Conservation (phyloP, 2,329 filamentous ascomycete genomes). For the Diplocarpon mali region DNA sequence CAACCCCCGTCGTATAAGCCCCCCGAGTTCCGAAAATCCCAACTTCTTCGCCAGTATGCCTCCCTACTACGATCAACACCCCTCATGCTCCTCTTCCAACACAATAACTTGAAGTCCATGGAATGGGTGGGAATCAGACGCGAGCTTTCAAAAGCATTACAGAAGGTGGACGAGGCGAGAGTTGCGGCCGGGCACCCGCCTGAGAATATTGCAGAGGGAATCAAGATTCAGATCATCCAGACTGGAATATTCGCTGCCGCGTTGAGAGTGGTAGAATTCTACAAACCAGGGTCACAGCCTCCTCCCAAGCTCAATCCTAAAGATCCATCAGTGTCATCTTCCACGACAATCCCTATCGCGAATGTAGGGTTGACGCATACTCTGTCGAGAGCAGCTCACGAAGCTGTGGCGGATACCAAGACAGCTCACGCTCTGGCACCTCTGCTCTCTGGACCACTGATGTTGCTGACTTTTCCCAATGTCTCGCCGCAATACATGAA, state of each 20-base stretch:
- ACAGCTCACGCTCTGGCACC: conserved; percentile 55
- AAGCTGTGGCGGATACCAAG: conserved; percentile 32
- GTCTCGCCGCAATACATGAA: conserved; percentile 80
- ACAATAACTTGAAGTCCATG: conserved; percentile 59
- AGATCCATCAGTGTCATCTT: conserved; percentile 16
- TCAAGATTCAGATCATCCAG: conserved; percentile 75
- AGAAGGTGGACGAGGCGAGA: conserved; percentile 48
- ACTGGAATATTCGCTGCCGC: conserved; percentile 83
- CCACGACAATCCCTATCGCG: conserved; percentile 24
- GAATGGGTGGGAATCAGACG: conserved; percentile 59
- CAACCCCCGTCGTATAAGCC: conserved; percentile 84
- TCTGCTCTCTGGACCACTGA: conserved; percentile 71
- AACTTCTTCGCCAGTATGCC: conserved; percentile 67
- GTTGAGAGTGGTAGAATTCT: conserved; percentile 78
- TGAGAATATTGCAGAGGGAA: conserved; percentile 42
- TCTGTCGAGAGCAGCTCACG: conserved; percentile 36
- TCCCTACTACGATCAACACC: conserved; percentile 62
- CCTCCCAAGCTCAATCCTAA: conserved; percentile 16
- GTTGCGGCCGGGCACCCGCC: conserved; percentile 32
- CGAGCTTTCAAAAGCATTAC: conserved; percentile 48
- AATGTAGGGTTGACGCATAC: conserved; percentile 36
- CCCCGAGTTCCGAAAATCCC: conserved; percentile 79
- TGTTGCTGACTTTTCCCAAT: conserved; percentile 66
- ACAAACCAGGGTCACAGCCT: conserved; percentile 37
- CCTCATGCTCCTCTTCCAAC: conserved; percentile 60